Conservation (phyloP, 768 basidiomycete genomes). For the Filobasidium wieringae region DNA sequence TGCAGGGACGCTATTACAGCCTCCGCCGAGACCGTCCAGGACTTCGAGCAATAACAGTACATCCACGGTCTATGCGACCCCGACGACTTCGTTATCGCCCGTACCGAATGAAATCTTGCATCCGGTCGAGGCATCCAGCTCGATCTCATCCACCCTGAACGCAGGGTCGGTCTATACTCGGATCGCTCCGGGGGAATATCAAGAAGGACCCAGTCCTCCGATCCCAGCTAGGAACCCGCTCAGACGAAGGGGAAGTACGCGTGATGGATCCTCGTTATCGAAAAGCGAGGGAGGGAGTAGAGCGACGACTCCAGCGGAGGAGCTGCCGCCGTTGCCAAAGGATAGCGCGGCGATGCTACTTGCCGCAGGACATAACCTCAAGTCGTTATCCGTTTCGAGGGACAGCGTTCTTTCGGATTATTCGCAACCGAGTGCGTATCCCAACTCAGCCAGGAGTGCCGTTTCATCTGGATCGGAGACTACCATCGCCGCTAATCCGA, state of each 20-base stretch:
- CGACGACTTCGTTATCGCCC: not conserved
- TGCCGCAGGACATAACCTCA: not conserved
- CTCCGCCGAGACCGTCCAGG: not conserved
- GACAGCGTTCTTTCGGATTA: not conserved
- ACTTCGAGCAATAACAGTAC: not conserved
- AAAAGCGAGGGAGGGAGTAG: not conserved
- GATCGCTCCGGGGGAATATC: not conserved
- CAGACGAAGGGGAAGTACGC: not conserved
- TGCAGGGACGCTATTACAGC: not conserved
- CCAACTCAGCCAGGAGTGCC: not conserved
- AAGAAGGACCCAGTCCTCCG: constrained; percentile 1
- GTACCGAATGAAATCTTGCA: not conserved
- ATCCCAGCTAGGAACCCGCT: constrained; percentile 13
- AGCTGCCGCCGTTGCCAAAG: not conserved
- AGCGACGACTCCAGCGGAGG: not conserved
- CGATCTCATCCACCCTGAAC: not conserved
- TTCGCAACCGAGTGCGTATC: not conserved
- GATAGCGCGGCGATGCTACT: not conserved
- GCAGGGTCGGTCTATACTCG: not conserved
- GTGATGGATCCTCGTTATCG: not conserved
- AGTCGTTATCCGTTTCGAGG: too few species aligned
- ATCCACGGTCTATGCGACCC: not conserved
- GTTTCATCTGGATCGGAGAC: not conserved
- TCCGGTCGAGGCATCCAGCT: not conserved
- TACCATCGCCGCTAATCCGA: not conserved